Percentiles rank a stretch among this genome's conserved stretches.
Conservation (phyloP, 805 yeast species). For the Candida berthetii region DNA sequence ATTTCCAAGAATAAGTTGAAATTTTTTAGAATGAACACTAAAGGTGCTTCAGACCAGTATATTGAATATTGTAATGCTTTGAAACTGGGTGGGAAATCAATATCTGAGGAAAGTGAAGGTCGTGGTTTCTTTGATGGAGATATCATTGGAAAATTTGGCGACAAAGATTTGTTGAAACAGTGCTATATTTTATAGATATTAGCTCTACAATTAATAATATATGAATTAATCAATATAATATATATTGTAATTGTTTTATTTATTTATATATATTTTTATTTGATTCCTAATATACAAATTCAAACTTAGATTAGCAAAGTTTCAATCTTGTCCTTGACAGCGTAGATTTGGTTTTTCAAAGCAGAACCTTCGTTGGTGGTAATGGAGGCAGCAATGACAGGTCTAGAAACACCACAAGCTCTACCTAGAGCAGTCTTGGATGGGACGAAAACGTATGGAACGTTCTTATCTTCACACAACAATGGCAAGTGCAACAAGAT, state of each 20-base stretch:
- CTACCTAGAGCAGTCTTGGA: constrained; percentile 98
- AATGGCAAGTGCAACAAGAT: constrained; percentile 95
- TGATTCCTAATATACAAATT: not conserved
- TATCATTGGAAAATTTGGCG: not conserved
- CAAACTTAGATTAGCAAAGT: constrained; percentile 74
- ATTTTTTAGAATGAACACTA: too few relatives aligned
- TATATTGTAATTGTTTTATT: too few relatives aligned
- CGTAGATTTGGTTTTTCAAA: constrained; percentile 93
- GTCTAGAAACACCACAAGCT: constrained; percentile 99
- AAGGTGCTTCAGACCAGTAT: too few relatives aligned
- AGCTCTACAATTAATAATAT: too few relatives aligned
- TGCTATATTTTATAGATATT: not conserved
- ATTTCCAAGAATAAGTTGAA: too few relatives aligned
- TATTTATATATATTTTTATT: too few relatives aligned
- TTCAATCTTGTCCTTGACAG: constrained; percentile 98
- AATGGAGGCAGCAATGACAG: constrained; percentile 97
- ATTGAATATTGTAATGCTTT: too few relatives aligned
- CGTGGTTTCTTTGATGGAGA: not conserved
- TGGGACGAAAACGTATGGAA: constrained; percentile 98
- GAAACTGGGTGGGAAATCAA: too few relatives aligned
- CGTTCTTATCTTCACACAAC: constrained; percentile 98
- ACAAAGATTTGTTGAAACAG: not conserved
- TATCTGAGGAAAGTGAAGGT: too few relatives aligned
- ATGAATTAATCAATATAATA: too few relatives aligned
- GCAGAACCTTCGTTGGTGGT: constrained; percentile 98